Evolutionary conservation across 768 basidiomycete genomes (phyloP).

Genomic region (Austroboletus festivus): DNA sequence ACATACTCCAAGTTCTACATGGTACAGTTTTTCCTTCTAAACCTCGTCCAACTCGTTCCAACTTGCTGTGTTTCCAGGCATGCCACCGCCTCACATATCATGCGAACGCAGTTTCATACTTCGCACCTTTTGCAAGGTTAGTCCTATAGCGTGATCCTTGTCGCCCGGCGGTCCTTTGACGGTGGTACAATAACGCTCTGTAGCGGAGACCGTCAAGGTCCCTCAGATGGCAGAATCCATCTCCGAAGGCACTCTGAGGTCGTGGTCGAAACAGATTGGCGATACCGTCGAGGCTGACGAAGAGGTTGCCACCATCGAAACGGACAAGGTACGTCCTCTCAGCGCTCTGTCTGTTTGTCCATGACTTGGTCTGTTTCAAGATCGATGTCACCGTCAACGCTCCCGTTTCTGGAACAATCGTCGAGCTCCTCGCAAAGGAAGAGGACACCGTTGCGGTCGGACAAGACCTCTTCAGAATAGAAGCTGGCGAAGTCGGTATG

Average conservation of each 20-base stretch:
- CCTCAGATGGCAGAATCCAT: conserved; percentile 99
- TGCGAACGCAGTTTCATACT: conserved; percentile 64
- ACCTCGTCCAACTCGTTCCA: conserved; percentile 3
- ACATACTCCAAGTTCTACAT: conserved; percentile 34
- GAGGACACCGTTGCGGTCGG: conserved; percentile 95
- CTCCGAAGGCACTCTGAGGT: conserved; percentile 93
- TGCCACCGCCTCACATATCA: conserved; percentile 43
- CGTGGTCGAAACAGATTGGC: conserved; percentile 91
- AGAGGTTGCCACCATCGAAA: conserved; percentile 97
- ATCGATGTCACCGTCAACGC: conserved; percentile 98
- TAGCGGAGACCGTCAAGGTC: conserved; percentile 88
- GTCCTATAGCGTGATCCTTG: conserved; percentile 26
- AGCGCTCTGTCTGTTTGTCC: background rate
- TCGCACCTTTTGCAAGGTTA: conserved; percentile 67
- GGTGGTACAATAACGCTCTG: conserved; percentile 2
- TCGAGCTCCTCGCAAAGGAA: conserved; percentile 81
- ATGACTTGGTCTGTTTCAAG: conserved; percentile 37
- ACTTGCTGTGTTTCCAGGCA: conserved; percentile 35
- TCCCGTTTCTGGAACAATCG: conserved; percentile 81
- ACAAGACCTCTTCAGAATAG: conserved; percentile 90
- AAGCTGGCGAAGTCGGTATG: conserved; percentile 70
- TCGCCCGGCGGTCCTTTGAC: conserved; percentile 9
- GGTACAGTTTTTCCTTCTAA: conserved; percentile 35
- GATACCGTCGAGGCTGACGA: conserved; percentile 90
- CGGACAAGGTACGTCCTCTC: conserved; percentile 75